Evolutionary conservation across 2,329 filamentous ascomycete species (phyloP).

Genomic region (Paracorniculantispora psalliotae): DNA sequence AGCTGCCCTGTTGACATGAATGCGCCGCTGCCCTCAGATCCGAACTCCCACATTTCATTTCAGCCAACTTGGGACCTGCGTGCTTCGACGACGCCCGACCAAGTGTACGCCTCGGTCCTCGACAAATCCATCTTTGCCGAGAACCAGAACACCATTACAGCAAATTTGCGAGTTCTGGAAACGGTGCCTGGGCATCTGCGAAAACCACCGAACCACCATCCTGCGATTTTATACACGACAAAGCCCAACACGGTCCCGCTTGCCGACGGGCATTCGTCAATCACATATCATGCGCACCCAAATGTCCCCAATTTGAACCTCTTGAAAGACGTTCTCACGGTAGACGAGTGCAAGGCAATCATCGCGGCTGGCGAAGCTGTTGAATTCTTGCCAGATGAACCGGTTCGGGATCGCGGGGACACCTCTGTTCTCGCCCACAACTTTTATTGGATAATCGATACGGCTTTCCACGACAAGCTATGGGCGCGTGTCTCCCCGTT

Average conservation of each 20-base stretch:
- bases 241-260: conserved; percentile 52
- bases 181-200: conserved; percentile 54
- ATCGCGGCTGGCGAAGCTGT: conserved; percentile 62
- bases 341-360: conserved; percentile 59
- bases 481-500: conserved; percentile 57
- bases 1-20: conserved; percentile 56
- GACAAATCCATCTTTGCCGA: conserved; percentile 49
- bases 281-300: conserved; percentile 56
- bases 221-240: conserved; percentile 60
- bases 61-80: conserved; percentile 59
- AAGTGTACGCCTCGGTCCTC: conserved; percentile 53
- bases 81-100: conserved; percentile 32
- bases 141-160: conserved; percentile 31
- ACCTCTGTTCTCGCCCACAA: conserved; percentile 65
- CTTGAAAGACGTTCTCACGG: conserved; percentile 54
- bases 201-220: conserved; percentile 64
- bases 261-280: conserved; percentile 36
- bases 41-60: conserved; percentile 48
- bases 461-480: conserved; percentile 55
- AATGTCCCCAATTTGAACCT: conserved; percentile 57
- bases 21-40: conserved; percentile 23
- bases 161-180: conserved; percentile 54
- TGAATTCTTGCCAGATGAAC: conserved; percentile 63
- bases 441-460: conserved; percentile 68
- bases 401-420: conserved; percentile 60